Evolutionary conservation across 768 basidiomycete species (phyloP), one percentile per base, ranked within the genome.

Genomic region (Steccherinum ochraceum): DNA sequence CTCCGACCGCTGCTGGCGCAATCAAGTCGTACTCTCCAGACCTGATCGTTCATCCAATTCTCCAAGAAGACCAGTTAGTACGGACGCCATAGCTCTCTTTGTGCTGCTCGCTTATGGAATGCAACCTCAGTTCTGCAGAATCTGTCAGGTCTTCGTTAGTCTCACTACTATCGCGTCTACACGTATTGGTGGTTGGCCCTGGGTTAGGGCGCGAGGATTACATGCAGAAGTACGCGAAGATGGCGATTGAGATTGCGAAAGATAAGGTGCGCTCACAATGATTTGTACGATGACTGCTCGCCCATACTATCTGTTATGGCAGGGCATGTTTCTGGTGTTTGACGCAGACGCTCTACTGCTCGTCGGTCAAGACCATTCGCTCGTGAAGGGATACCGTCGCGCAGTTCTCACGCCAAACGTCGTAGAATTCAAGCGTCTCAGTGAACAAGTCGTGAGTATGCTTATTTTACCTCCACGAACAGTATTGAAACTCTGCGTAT

Each of bases 1-100:
- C 94, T 4, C 95, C 95, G 0, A 83, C 81, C 0, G 95, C 96
- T 4, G 92, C 93, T 23, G 77, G 77, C 3, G 87, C 93, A 42
- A 99, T 99, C 75, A 99, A 99, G 70, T 86, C 89, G 0, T 99
- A 97, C 66, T 94, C 91, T 3, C 93, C 93, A 1, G 94, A 99
- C 68, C 70, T 99, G 41, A 99, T 99, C 61, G 96, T 99, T 0
- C 95, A 99, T 61, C 94, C 92, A 1, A 90, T 98, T 50, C 76
- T 99, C 4, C 70, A 76, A 24, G 78, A 86, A 64, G 78, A 83
- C 46, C 68, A 72, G 83, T 89, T 66, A 53, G 84, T 69, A n/a
- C n/a, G n/a, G n/a, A n/a, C n/a, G n/a, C n/a, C n/a, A n/a, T 49
- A 55, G 23, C 12, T 45, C 40, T 18, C 41, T 43, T 10, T 43